Percentiles rank a stretch among this genome's conserved stretches.
Evolutionary conservation across 306 rosid genomes (phyloP).

Genomic region (Casuarina glauca): DNA sequence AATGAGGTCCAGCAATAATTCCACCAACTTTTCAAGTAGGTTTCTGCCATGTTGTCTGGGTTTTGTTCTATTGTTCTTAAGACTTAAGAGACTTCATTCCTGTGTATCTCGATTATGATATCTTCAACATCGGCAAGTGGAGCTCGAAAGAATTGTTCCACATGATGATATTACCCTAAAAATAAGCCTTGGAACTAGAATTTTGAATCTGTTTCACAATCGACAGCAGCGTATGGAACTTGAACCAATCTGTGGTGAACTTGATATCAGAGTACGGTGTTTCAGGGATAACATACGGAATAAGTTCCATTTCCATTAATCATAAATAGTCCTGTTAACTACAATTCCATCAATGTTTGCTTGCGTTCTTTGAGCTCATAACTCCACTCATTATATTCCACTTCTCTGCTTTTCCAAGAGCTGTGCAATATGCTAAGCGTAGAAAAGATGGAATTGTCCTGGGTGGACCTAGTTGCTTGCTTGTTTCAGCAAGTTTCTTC

Average conservation of each 20-base stretch:
- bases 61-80: constrained; percentile 16
- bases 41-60: constrained; percentile 5
- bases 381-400: not conserved
- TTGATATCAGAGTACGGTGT: not conserved
- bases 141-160: not conserved
- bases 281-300: constrained; percentile 13
- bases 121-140: not conserved
- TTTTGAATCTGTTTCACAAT: too few relatives aligned
- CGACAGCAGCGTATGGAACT: too few relatives aligned
- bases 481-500: constrained; percentile 9
- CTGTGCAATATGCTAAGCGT: constrained; percentile 3
- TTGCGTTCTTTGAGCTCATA: not conserved
- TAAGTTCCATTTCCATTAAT: constrained; percentile 7
- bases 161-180: not conserved
- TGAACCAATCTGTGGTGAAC: too few relatives aligned
- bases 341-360: not conserved
- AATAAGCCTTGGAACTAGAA: too few relatives aligned
- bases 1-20: constrained; percentile 54
- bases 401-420: constrained; percentile 11
- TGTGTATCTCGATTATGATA: not conserved
- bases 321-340: not conserved
- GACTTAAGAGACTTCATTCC: not conserved
- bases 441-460: not conserved
- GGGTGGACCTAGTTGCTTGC: constrained; percentile 16
- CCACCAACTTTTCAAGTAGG: constrained; percentile 35